Conservation (phyloP, 2,329 filamentous ascomycete genomes). For the Cladosporium colombiae region DNA sequence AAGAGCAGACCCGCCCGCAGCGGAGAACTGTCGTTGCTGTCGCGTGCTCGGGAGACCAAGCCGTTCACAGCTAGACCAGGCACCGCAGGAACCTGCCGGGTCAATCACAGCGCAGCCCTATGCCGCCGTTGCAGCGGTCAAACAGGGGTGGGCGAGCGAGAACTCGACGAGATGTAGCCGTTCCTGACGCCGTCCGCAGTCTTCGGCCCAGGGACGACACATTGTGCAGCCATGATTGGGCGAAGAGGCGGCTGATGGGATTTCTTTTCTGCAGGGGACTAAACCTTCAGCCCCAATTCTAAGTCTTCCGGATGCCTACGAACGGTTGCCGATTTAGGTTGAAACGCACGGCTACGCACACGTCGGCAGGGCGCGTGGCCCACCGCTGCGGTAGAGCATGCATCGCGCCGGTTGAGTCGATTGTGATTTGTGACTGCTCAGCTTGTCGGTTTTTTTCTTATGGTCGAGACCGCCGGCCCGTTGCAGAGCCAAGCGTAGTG, state of each 20-base stretch:
- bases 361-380: slow-evolving; percentile 18
- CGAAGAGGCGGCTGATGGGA: slow-evolving; percentile 13
- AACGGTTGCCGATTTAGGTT: slow-evolving; percentile 7
- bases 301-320: slow-evolving; percentile 6
- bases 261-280: slow-evolving; percentile 19
- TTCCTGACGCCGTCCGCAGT: slow-evolving; percentile 14
- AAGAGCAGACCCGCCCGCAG: slow-evolving; percentile 18
- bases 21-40: slow-evolving; percentile 22
- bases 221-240: slow-evolving; percentile 4
- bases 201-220: slow-evolving; percentile 22
- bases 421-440: neutral
- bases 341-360: slow-evolving; percentile 17
- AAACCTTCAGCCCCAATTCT: slow-evolving; percentile 16
- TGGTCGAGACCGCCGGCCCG: slow-evolving; percentile 11
- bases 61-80: slow-evolving; percentile 13
- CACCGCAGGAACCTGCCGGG: slow-evolving; percentile 20
- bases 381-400: slow-evolving; percentile 15
- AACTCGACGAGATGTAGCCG: slow-evolving; percentile 20
- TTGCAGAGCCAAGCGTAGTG: slow-evolving; percentile 1
- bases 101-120: slow-evolving; percentile 29
- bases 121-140: slow-evolving; percentile 19
- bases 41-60: slow-evolving; percentile 15
- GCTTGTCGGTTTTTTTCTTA: slow-evolving; percentile 3
- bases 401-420: slow-evolving; percentile 18
- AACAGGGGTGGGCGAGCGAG: slow-evolving; percentile 4